phyloP scores from a whole-genome alignment of 2,329 filamentous ascomycete species.

The Pseudogymnoascus sp. region DNA sequence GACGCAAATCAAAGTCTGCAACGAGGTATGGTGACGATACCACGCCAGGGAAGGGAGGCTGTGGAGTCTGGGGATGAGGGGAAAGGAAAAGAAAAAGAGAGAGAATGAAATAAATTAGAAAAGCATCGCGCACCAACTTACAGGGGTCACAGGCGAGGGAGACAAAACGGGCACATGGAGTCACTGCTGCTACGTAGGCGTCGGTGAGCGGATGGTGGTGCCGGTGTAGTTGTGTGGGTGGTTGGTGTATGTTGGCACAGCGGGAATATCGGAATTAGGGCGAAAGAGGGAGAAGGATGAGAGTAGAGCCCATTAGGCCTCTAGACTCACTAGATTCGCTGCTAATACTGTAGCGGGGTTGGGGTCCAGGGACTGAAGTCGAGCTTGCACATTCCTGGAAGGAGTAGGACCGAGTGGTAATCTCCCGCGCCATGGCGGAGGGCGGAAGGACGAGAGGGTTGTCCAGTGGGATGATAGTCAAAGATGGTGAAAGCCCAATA shows the following conservation, averaged over 20 bases:
- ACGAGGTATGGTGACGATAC: background rate
- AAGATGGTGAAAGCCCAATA: background rate
- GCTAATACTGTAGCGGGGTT: background rate
- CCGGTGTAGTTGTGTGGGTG: background rate
- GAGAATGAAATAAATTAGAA: background rate
- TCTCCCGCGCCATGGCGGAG: background rate
- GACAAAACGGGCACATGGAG: background rate
- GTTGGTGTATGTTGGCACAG: background rate
- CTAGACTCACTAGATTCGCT: background rate
- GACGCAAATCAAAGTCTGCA: background rate
- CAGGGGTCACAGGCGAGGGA: background rate
- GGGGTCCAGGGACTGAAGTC: no score
- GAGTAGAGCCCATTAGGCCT: background rate
- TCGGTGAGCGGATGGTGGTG: background rate
- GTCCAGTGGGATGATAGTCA: background rate
- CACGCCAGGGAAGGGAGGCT: background rate
- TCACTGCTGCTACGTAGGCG: background rate
- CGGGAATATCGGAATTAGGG: background rate
- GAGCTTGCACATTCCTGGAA: background rate
- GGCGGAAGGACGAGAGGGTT: background rate
- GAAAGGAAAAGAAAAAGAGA: background rate
- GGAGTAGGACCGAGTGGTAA: background rate
- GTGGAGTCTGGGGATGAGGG: background rate
- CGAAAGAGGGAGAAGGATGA: background rate
- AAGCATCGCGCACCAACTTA: background rate